phyloP scores from a whole-genome alignment of 139 green algal species.

The Marvania coccoides region DNA sequence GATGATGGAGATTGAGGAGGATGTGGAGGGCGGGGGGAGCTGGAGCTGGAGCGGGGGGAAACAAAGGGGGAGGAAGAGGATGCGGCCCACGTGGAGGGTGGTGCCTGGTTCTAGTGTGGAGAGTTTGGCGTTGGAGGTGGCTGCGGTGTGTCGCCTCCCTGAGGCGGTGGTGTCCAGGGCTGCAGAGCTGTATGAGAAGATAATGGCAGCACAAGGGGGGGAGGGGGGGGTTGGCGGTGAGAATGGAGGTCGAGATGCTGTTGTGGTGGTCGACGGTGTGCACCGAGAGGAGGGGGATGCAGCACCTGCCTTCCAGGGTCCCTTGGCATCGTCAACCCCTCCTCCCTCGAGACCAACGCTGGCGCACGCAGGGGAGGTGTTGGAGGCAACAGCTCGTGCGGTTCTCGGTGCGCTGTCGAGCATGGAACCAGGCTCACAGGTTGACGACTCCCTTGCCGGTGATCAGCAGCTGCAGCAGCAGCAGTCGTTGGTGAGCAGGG shows the following conservation, averaged over 20 bases:
- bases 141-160: conserved; percentile 27
- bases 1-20: conserved; percentile 18
- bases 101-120: conserved; percentile 36
- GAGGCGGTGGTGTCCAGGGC: conserved; percentile 17
- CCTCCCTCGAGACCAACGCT: too few relatives aligned
- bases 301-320: too few relatives aligned
- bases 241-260: neutral
- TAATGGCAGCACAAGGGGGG: neutral
- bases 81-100: conserved; percentile 46
- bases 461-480: neutral
- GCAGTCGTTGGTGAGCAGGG: neutral
- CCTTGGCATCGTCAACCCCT: too few relatives aligned
- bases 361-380: neutral
- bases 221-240: neutral
- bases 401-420: neutral
- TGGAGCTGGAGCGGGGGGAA: neutral
- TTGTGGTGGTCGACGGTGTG: too few relatives aligned
- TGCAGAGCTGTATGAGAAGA: conserved; percentile 17
- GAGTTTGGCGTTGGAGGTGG: conserved; percentile 53
- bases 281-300: too few relatives aligned
- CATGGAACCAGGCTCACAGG: too few relatives aligned
- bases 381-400: neutral
- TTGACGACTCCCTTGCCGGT: too few relatives aligned
- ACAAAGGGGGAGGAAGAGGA: neutral
- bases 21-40: neutral